A percentile compares a stretch with the other conserved stretches of the same genome.
phyloP scores from a whole-genome alignment of 1,139 yeast species.

The Protomyces pachydermus region DNA sequence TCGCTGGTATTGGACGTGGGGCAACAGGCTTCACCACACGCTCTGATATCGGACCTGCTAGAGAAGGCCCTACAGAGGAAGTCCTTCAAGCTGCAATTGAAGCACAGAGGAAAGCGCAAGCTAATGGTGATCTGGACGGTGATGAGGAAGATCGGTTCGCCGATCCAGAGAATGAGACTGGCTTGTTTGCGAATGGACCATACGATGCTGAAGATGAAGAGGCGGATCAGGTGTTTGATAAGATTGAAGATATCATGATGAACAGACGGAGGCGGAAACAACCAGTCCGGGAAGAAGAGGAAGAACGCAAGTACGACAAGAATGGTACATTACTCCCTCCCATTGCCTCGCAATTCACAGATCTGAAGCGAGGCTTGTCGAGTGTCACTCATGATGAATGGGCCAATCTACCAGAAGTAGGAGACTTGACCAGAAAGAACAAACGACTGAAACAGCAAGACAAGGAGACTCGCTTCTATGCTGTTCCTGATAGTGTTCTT shows the following conservation, averaged over 20 bases:
- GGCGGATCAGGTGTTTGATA: constrained; percentile 66
- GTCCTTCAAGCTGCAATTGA: constrained; percentile 40
- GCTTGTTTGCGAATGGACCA: constrained; percentile 38
- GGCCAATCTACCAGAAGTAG: constrained; percentile 79
- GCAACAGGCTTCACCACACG: constrained; percentile 89
- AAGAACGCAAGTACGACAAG: constrained; percentile 32
- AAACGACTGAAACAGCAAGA: constrained; percentile 63
- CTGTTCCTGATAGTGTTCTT: constrained; percentile 69
- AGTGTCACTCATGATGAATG: constrained; percentile 66
- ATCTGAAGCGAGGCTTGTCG: constrained; percentile 60
- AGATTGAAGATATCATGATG: constrained; percentile 56
- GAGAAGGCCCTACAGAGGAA: constrained; percentile 43
- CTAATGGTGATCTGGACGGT: constrained; percentile 39
- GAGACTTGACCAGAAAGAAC: constrained; percentile 76
- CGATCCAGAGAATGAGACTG: constrained; percentile 43
- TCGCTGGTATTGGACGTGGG: constrained; percentile 92
- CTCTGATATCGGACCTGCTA: constrained; percentile 61
- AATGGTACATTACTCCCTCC: constrained; percentile 35
- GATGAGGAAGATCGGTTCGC: constrained; percentile 38
- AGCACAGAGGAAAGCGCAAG: constrained; percentile 40
- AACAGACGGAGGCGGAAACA: constrained; percentile 40
- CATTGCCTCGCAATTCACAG: constrained; percentile 47
- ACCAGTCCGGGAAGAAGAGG: constrained; percentile 9
- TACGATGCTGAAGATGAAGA: constrained; percentile 59
- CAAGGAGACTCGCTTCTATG: constrained; percentile 61